These are phyloP conservation scores for Gamsiella multidivaricata DNA, from an alignment of 192 early-diverging fungal genomes.

Conservation along the genomic window DNA sequence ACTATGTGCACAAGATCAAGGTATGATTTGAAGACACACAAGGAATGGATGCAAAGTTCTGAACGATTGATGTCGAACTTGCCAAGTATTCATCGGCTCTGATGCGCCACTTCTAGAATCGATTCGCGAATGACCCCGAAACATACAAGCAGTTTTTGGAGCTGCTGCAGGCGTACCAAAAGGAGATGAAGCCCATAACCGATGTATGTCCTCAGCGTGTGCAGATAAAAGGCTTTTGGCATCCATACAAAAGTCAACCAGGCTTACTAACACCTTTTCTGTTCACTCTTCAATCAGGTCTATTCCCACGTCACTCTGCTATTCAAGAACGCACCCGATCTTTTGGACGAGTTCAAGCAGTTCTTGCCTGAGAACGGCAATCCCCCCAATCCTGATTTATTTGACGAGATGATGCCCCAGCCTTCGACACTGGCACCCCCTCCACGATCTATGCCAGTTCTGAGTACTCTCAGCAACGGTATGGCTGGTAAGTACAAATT, in stretches of 20 bases:
- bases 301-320: slow-evolving; percentile 93
- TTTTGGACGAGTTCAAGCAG: slow-evolving; percentile 98
- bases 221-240: no score
- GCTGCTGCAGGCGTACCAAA: slow-evolving; percentile 97
- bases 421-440: slow-evolving; percentile 52
- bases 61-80: no score
- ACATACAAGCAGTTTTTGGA: slow-evolving; percentile 98
- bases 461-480: slow-evolving; percentile 61
- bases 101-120: slow-evolving; percentile 75
- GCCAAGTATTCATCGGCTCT: no score
- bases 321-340: slow-evolving; percentile 87
- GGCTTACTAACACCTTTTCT: no score
- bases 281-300: slow-evolving; percentile 63
- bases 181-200: slow-evolving; percentile 94
- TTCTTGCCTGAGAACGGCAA: slow-evolving; percentile 93
- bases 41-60: no score
- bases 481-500: slow-evolving; percentile 55
- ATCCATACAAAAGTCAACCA: no score
- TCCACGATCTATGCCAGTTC: slow-evolving; percentile 48
- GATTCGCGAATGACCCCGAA: slow-evolving; percentile 92
- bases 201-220: slow-evolving; percentile 74
- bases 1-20: slow-evolving; percentile 99
- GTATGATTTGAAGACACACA: slow-evolving; percentile 42
- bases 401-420: slow-evolving; percentile 53
- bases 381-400: slow-evolving; percentile 54